A percentile compares a stretch with the other conserved stretches of the same genome.
phyloP scores from a whole-genome alignment of 768 basidiomycete species.

The Tubosaeta brunneosetosa region DNA sequence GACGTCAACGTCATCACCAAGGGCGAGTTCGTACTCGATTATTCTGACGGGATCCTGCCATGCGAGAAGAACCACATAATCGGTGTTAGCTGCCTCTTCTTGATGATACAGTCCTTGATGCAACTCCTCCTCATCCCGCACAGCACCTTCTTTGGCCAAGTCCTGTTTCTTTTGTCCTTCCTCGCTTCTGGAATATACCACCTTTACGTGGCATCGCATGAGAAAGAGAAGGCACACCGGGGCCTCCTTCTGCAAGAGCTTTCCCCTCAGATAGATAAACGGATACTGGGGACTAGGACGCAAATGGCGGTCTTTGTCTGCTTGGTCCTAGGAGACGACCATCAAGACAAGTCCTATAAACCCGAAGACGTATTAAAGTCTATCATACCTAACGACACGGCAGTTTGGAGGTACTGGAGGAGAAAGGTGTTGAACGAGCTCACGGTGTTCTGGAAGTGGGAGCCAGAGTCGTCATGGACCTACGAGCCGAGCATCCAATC shows the following conservation, averaged over 20 bases:
- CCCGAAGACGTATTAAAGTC: slow-evolving; percentile 3
- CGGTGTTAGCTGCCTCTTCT: slow-evolving; percentile 23
- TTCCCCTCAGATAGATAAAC: slow-evolving; percentile 8
- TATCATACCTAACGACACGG: slow-evolving; percentile 28
- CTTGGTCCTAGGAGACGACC: slow-evolving; percentile 16
- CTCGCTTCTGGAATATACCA: slow-evolving; percentile 31
- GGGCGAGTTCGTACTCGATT: slow-evolving; percentile 30
- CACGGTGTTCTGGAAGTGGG: slow-evolving; percentile 4
- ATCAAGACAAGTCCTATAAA: too few species aligned
- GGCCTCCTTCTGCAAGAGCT: slow-evolving; percentile 15
- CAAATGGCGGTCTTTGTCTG: slow-evolving; percentile 29
- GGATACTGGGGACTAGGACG: slow-evolving; percentile 19
- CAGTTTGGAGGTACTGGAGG: slow-evolving; percentile 27
- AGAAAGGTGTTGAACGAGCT: slow-evolving; percentile 20
- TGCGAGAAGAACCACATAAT: slow-evolving; percentile 13
- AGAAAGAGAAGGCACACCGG: slow-evolving; percentile 19
- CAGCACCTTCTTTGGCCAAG: slow-evolving; percentile 31
- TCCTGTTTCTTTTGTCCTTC: slow-evolving; percentile 27
- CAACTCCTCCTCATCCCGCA: slow-evolving; percentile 31
- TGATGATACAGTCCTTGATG: slow-evolving; percentile 25
- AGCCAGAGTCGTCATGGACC: not conserved
- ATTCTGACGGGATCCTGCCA: slow-evolving; percentile 3
- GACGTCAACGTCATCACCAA: slow-evolving; percentile 28
- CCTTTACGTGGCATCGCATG: slow-evolving; percentile 27
- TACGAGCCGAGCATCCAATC: slow-evolving; percentile 14